phyloP scores from a whole-genome alignment of 768 basidiomycete genomes.

The Leccinellum albellum region DNA sequence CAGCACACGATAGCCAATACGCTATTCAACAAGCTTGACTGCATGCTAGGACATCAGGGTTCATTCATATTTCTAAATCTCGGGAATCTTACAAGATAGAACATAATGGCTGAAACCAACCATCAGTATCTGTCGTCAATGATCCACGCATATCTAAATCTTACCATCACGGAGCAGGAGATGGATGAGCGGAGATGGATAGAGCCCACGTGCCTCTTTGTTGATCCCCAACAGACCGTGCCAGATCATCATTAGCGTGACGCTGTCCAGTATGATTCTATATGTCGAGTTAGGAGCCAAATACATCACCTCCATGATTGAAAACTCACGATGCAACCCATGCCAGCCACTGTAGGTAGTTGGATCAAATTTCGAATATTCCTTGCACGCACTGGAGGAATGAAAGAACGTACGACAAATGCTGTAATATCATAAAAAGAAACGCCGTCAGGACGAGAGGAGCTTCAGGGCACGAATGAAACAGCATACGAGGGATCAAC shows the following conservation, averaged over 20 bases:
- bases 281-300: not conserved
- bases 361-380: not conserved
- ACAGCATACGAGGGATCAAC: not conserved
- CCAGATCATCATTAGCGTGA: slow-evolving; percentile 5
- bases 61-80: not conserved
- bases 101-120: not conserved
- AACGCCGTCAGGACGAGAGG: not conserved
- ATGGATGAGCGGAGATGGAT: not conserved
- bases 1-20: not conserved
- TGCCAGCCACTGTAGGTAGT: slow-evolving; percentile 7
- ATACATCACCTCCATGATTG: not conserved
- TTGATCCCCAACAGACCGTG: slow-evolving; percentile 1
- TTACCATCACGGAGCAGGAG: slow-evolving; percentile 12
- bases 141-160: not conserved
- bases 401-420: slow-evolving; percentile 3
- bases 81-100: not conserved
- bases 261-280: slow-evolving; percentile 8
- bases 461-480: no score
- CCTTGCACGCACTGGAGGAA: not conserved
- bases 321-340: slow-evolving; percentile 8
- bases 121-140: not conserved
- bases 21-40: not conserved
- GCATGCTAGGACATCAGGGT: not conserved
- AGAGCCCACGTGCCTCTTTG: not conserved
- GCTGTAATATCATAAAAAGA: not conserved